A percentile compares a stretch with the other conserved stretches of the same genome.
These are phyloP conservation scores for Elongisporangium undulatum DNA, from an alignment of 352 stramenopile species.

Conservation along the genomic window DNA sequence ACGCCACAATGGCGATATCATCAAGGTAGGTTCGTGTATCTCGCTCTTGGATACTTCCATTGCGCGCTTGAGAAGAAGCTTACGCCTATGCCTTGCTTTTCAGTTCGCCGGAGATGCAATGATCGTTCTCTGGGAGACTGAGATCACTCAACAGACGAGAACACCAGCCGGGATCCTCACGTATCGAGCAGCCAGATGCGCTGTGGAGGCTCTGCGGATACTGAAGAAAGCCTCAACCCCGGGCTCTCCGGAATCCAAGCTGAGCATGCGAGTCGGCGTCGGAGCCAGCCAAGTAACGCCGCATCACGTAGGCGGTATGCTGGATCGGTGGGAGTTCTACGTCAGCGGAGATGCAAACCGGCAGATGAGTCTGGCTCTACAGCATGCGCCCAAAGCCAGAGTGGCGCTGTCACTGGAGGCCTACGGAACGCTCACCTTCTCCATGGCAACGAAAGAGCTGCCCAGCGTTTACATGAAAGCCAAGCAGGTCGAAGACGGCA, in stretches of 20 bases:
- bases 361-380: slow-evolving; percentile 72
- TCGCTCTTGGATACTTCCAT: too few species aligned
- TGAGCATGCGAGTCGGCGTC: slow-evolving; percentile 83
- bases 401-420: slow-evolving; percentile 69
- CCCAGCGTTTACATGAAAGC: not conserved
- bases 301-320: slow-evolving; percentile 77
- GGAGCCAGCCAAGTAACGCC: slow-evolving; percentile 68
- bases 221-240: not conserved
- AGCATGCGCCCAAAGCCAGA: slow-evolving; percentile 60
- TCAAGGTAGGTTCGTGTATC: slow-evolving; percentile 44
- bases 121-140: slow-evolving; percentile 80
- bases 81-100: too few species aligned
- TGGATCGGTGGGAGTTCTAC: slow-evolving; percentile 87
- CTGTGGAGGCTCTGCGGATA: slow-evolving; percentile 29
- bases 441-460: not conserved
- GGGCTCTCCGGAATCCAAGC: slow-evolving; percentile 6
- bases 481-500: not conserved
- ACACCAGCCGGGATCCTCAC: slow-evolving; percentile 46
- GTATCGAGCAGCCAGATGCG: slow-evolving; percentile 53
- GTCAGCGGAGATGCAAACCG: slow-evolving; percentile 72
- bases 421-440: slow-evolving; percentile 20
- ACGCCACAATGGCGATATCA: slow-evolving; percentile 70
- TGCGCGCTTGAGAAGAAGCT: not conserved
- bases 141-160: slow-evolving; percentile 26
- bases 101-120: slow-evolving; percentile 72